A percentile compares a stretch with the other conserved stretches of the same genome.
These are phyloP conservation scores for Populus simonii DNA, from an alignment of 345 rosid species.

Conservation along the genomic window DNA sequence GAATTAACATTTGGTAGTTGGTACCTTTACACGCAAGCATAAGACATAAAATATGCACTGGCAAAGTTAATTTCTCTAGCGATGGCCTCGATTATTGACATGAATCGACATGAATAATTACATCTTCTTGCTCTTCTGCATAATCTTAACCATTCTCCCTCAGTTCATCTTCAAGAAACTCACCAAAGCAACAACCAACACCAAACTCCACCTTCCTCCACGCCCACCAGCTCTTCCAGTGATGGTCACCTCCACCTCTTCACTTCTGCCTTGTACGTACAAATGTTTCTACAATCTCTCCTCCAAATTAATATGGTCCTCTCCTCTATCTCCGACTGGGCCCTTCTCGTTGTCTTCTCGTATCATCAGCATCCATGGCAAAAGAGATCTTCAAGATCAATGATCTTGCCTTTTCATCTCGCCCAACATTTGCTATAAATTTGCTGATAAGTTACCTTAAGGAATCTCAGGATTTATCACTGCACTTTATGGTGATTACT, in stretches of 20 bases:
- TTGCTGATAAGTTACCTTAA: background rate
- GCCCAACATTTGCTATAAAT: background rate
- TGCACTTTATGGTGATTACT: no score
- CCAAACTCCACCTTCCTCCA: constrained; percentile 33
- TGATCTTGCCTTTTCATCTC: constrained; percentile 3
- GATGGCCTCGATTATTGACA: no score
- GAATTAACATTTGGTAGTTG: no score
- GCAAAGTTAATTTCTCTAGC: no score
- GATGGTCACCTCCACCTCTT: constrained; percentile 49
- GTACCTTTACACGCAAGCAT: no score
- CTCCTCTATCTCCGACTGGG: constrained; percentile 35
- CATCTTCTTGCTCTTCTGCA: background rate
- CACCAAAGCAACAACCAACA: background rate
- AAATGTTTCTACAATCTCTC: constrained; percentile 32
- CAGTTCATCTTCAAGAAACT: constrained; percentile 23
- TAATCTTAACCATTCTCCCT: background rate
- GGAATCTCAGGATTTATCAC: background rate
- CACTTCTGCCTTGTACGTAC: constrained; percentile 21
- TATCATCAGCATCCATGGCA: constrained; percentile 37
- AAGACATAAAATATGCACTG: no score
- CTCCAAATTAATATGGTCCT: constrained; percentile 29
- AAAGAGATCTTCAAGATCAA: constrained; percentile 27
- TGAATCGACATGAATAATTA: background rate
- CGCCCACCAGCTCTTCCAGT: constrained; percentile 38
- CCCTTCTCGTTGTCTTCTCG: constrained; percentile 22